These are phyloP conservation scores for Suillus subluteus DNA, from an alignment of 768 basidiomycete genomes.

Conservation along the genomic window DNA sequence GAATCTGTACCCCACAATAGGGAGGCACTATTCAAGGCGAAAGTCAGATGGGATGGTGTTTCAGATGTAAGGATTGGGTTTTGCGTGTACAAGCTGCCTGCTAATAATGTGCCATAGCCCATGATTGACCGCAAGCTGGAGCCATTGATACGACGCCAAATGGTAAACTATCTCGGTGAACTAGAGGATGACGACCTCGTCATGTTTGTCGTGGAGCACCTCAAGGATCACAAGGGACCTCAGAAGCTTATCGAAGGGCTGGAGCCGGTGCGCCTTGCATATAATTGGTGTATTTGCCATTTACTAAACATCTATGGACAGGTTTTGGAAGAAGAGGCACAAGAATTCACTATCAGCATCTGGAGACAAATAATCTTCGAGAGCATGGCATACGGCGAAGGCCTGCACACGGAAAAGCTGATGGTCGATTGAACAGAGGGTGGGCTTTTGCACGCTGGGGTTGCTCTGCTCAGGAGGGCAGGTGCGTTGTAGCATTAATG, in stretches of 20 bases:
- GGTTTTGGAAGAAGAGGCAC: slow-evolving; percentile 94
- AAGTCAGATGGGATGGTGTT: slow-evolving; percentile 91
- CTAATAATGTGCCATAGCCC: slow-evolving; percentile 45
- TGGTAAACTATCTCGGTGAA: slow-evolving; percentile 89
- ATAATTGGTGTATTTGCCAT: background rate
- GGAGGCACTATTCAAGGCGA: slow-evolving; percentile 78
- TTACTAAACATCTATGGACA: slow-evolving; percentile 33
- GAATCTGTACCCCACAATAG: slow-evolving; percentile 75
- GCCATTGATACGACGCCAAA: slow-evolving; percentile 78
- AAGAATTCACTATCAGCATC: slow-evolving; percentile 71
- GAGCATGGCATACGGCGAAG: slow-evolving; percentile 91
- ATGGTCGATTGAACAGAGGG: slow-evolving; percentile 60
- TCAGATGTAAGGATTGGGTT: slow-evolving; percentile 65
- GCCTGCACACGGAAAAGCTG: slow-evolving; percentile 84
- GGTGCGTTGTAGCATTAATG: slow-evolving; percentile 65
- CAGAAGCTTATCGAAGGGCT: slow-evolving; percentile 87
- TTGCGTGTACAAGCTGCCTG: slow-evolving; percentile 9
- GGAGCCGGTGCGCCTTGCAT: slow-evolving; percentile 71
- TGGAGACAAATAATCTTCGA: slow-evolving; percentile 96
- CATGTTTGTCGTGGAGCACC: slow-evolving; percentile 91
- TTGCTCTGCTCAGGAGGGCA: slow-evolving; percentile 42
- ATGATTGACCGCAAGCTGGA: slow-evolving; percentile 87
- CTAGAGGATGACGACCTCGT: slow-evolving; percentile 93
- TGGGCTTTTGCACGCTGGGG: slow-evolving; percentile 23
- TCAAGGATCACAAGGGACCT: slow-evolving; percentile 88